Evolutionary conservation across 192 early-diverging fungal genomes (phyloP).

Genomic region (Umbelopsis sp.): DNA sequence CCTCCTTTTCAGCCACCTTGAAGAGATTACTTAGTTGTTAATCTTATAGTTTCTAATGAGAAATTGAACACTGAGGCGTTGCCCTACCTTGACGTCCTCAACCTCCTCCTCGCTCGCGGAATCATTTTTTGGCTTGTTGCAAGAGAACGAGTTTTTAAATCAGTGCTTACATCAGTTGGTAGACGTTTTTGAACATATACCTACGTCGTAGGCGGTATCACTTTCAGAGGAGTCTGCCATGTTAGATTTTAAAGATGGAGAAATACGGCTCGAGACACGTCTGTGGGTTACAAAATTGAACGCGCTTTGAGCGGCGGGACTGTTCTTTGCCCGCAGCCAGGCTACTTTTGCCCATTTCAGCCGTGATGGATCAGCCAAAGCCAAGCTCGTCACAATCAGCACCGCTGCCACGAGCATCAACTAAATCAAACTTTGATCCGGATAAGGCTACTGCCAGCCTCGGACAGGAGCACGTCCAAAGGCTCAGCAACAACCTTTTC

Average conservation of each 20-base stretch:
- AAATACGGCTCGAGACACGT: too few species aligned
- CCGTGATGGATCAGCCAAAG: slow-evolving; percentile 1
- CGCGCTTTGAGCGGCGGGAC: too few species aligned
- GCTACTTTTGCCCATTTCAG: background rate
- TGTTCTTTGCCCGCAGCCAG: too few species aligned
- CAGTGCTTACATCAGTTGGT: background rate
- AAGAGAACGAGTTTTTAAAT: background rate
- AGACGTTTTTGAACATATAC: background rate
- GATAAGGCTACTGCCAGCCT: slow-evolving; percentile 26
- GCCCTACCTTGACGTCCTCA: background rate
- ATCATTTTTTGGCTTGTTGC: slow-evolving; percentile 8
- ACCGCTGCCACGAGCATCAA: slow-evolving; percentile 10
- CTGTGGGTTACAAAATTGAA: too few species aligned
- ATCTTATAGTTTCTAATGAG: background rate
- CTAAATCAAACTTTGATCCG: slow-evolving; percentile 18
- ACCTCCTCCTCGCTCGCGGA: slow-evolving; percentile 2
- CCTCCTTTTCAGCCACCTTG: background rate
- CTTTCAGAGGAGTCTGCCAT: background rate
- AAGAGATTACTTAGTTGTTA: background rate
- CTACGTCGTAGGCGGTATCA: slow-evolving; percentile 1
- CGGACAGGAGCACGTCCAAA: slow-evolving; percentile 33
- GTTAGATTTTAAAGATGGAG: background rate
- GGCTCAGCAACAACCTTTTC: slow-evolving; percentile 35
- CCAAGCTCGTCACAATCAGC: slow-evolving; percentile 4
- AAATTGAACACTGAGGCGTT: background rate